A percentile compares a stretch with the other conserved stretches of the same genome.
Conservation (phyloP, 805 yeast genomes). For the Kregervanrija delftensis region DNA sequence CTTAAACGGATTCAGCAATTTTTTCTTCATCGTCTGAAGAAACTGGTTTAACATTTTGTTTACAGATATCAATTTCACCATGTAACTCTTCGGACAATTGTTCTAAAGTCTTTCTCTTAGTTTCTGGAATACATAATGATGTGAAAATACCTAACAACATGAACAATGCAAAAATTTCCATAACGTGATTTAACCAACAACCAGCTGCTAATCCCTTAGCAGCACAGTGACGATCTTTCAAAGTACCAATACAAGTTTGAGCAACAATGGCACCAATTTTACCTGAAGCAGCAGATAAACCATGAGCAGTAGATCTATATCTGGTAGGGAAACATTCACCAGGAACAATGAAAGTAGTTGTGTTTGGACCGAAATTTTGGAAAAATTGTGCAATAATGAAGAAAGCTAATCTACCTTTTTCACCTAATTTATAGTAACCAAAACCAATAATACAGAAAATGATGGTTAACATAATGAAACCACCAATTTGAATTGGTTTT, state of each 20-base stretch:
- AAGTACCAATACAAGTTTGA: slow-evolving; percentile 79
- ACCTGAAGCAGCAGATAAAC: slow-evolving; percentile 88
- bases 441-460: slow-evolving; percentile 79
- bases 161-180: slow-evolving; percentile 89
- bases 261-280: slow-evolving; percentile 91
- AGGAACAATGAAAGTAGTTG: slow-evolving; percentile 85
- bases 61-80: slow-evolving; percentile 54
- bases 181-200: slow-evolving; percentile 86
- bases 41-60: slow-evolving; percentile 14
- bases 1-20: slow-evolving; percentile 14
- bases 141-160: slow-evolving; percentile 72
- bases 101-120: slow-evolving; percentile 86
- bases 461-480: slow-evolving; percentile 58
- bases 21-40: slow-evolving; percentile 24
- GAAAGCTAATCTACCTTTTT: slow-evolving; percentile 64
- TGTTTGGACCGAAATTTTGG: slow-evolving; percentile 90
- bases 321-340: slow-evolving; percentile 93
- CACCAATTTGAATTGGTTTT: slow-evolving; percentile 72
- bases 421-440: slow-evolving; percentile 65
- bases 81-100: slow-evolving; percentile 74
- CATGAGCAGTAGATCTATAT: slow-evolving; percentile 93
- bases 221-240: slow-evolving; percentile 71
- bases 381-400: slow-evolving; percentile 81
- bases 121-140: slow-evolving; percentile 74
- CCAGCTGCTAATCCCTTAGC: slow-evolving; percentile 36